Evolutionary conservation across 2,329 filamentous ascomycete genomes (phyloP), one percentile per base, ranked within the genome.

Genomic region (Chaetomium sp.): DNA sequence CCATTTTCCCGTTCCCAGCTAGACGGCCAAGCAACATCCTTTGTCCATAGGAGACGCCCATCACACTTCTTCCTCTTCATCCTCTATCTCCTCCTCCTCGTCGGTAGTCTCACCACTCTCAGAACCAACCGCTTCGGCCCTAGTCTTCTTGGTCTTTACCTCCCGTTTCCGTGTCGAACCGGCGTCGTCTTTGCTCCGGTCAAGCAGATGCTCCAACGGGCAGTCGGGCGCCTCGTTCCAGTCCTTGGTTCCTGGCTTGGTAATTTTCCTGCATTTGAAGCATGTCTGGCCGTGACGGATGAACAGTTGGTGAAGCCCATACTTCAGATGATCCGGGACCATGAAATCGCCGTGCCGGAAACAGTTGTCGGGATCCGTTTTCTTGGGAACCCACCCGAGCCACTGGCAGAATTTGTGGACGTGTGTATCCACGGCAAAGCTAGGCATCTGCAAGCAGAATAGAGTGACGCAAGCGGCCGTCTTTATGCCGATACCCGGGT

Each of bases 381-480:
- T 72, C 1, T 66, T 61, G 1, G 86, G 87, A 7, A 76, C 72
- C 80, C 80, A 83, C 2, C 74, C 72, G 12, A 83, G 69, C 73
- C 79, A 79, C 47, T 71, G 74, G 44, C 75, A 75, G 55, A 80
- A 71, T 27, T 78, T 74, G 61, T 74, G 73, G 40, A 82, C 79
- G 60, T 83, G 80, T 0, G 79, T 82, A 61, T 82, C 80, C 1
- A 82, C 79, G 0, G 80, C 79, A 61, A 82, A 82, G 63, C 77
- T 77, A 3, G 77, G 76, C 34, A 72, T 68, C 56, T 74, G 74
- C 49, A 82, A 69, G 63, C 77, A 80, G 64, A 82, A 82, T 9
- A 82, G 70, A n/a, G 78, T 68, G 11, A 81, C 77, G 52, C 80
- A 83, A 12, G 78, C 75, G 2, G 79, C 74, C 5, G 79, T 82